phyloP scores from a whole-genome alignment of 805 yeast species.

The Pichia insulana region DNA sequence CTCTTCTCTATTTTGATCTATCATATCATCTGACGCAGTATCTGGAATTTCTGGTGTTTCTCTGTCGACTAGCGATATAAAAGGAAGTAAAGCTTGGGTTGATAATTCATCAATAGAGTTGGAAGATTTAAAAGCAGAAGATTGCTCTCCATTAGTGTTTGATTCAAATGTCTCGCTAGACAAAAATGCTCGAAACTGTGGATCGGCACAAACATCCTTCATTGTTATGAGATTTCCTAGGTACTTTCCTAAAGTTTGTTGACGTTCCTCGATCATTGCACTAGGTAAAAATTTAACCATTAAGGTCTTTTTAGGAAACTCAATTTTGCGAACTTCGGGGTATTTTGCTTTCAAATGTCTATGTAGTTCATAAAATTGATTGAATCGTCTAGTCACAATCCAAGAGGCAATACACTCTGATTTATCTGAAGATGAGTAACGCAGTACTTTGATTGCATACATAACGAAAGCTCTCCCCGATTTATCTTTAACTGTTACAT shows the following conservation, averaged over 20 bases:
- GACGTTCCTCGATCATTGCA: slow-evolving; percentile 56
- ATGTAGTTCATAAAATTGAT: slow-evolving; percentile 71
- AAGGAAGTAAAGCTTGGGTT: slow-evolving; percentile 15
- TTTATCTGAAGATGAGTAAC: slow-evolving; percentile 25
- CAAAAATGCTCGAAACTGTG: slow-evolving; percentile 64
- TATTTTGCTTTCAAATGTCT: slow-evolving; percentile 49
- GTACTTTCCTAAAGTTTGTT: slow-evolving; percentile 52
- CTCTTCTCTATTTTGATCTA: background rate
- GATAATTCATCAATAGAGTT: slow-evolving; percentile 20
- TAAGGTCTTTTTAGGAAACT: slow-evolving; percentile 53
- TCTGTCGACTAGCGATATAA: slow-evolving; percentile 1
- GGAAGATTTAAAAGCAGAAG: slow-evolving; percentile 8
- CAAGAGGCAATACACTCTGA: slow-evolving; percentile 57
- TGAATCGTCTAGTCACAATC: slow-evolving; percentile 85
- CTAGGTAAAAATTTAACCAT: slow-evolving; percentile 66
- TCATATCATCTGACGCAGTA: background rate
- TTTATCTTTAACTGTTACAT: slow-evolving; percentile 43
- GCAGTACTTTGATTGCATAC: slow-evolving; percentile 72
- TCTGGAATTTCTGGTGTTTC: too few species aligned
- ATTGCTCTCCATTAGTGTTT: slow-evolving; percentile 12
- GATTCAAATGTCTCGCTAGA: slow-evolving; percentile 57
- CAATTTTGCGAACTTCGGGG: slow-evolving; percentile 39
- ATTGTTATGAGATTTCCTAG: slow-evolving; percentile 46
- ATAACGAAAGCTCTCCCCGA: slow-evolving; percentile 53
- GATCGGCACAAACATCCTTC: slow-evolving; percentile 66